These are phyloP conservation scores for Astragalus membranaceus DNA, from an alignment of 306 rosid genomes.

Conservation along the genomic window DNA sequence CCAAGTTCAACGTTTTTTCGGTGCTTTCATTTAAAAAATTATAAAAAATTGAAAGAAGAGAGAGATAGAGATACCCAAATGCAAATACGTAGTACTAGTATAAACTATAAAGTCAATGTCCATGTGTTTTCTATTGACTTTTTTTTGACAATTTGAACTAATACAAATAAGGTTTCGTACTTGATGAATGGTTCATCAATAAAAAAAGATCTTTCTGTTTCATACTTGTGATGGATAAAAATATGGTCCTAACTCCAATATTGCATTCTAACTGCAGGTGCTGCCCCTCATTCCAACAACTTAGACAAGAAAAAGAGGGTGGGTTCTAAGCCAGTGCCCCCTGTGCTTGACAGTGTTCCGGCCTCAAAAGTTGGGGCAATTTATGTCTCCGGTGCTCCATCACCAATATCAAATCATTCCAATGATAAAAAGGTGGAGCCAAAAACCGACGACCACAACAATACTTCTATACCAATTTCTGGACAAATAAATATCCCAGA, in stretches of 20 bases:
- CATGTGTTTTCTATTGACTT: neutral
- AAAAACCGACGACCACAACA: slow-evolving; percentile 18
- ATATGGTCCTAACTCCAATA: neutral
- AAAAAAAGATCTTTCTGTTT: neutral
- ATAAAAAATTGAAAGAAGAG: too few species aligned
- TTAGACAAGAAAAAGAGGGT: slow-evolving; percentile 40
- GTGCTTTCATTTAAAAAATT: too few species aligned
- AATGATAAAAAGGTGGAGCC: slow-evolving; percentile 32
- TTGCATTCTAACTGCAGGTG: slow-evolving; percentile 39
- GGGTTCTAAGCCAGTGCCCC: slow-evolving; percentile 48
- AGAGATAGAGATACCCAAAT: too few species aligned
- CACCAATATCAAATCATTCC: slow-evolving; percentile 21
- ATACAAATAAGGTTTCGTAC: neutral
- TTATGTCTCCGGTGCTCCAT: slow-evolving; percentile 25
- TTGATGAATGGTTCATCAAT: neutral
- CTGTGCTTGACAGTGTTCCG: slow-evolving; percentile 33
- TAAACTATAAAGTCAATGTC: neutral
- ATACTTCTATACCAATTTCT: slow-evolving; percentile 30
- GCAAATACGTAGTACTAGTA: too few species aligned
- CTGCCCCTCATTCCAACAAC: slow-evolving; percentile 35
- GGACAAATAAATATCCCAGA: slow-evolving; percentile 29
- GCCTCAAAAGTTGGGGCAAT: slow-evolving; percentile 23
- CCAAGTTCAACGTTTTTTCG: too few species aligned
- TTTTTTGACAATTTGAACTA: neutral
- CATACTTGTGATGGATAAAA: neutral